Evolutionary conservation across 495 filamentous ascomycete species (phyloP).

Genomic region (Neurospora terricola): DNA sequence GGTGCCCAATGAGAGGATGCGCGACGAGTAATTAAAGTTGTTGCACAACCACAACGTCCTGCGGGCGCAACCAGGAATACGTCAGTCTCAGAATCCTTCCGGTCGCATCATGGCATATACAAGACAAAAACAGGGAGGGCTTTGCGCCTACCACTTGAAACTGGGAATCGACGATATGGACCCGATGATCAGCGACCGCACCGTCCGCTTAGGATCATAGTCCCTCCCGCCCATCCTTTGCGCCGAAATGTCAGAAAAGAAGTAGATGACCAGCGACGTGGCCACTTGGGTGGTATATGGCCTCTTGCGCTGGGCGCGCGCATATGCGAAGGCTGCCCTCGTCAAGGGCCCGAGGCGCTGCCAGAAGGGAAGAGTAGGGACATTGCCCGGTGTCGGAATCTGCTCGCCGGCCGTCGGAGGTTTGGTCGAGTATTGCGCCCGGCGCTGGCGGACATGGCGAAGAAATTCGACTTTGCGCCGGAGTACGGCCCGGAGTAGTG

Average conservation of each 20-base stretch:
- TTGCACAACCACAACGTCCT: slow-evolving; percentile 77
- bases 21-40: slow-evolving; percentile 72
- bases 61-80: not conserved
- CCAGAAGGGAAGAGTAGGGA: slow-evolving; percentile 39
- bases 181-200: slow-evolving; percentile 64
- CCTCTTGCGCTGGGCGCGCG: slow-evolving; percentile 52
- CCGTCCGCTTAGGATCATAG: slow-evolving; percentile 63
- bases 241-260: slow-evolving; percentile 70
- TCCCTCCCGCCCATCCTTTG: slow-evolving; percentile 51
- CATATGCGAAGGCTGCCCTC: slow-evolving; percentile 58
- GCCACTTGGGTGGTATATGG: slow-evolving; percentile 71
- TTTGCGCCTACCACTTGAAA: slow-evolving; percentile 58
- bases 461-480: slow-evolving; percentile 15
- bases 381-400: slow-evolving; percentile 34
- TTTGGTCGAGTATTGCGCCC: slow-evolving; percentile 12
- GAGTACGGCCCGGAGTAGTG: slow-evolving; percentile 8
- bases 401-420: slow-evolving; percentile 16
- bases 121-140: slow-evolving; percentile 1
- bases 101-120: not conserved
- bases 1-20: slow-evolving; percentile 54
- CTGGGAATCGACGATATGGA: slow-evolving; percentile 60
- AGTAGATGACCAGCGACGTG: slow-evolving; percentile 67
- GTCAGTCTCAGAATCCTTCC: not conserved
- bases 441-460: slow-evolving; percentile 12
- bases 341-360: slow-evolving; percentile 47